Percentiles rank a stretch among this genome's conserved stretches.
phyloP scores from a whole-genome alignment of 208 protist species.

The Trypanosoma melophagium region DNA sequence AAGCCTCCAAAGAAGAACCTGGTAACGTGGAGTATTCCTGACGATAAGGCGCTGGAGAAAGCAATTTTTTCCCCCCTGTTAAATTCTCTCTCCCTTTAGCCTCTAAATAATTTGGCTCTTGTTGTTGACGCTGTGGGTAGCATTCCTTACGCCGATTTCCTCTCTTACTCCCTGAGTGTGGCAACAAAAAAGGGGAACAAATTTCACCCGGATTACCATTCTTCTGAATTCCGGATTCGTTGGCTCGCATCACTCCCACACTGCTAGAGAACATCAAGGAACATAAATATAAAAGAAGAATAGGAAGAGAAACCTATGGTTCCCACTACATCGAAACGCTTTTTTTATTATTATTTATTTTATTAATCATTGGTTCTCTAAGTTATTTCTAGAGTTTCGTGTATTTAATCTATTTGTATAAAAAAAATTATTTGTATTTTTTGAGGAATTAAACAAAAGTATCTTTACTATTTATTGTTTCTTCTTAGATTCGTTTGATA shows the following conservation, averaged over 20 bases:
- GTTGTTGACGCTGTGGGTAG: not conserved
- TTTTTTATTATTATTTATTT: not conserved
- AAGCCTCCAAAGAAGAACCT: not conserved
- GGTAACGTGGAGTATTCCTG: not conserved
- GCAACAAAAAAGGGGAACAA: not conserved
- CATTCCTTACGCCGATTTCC: not conserved
- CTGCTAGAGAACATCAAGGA: not conserved
- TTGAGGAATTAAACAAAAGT: not conserved
- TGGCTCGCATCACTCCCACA: constrained; percentile 1
- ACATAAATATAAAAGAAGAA: constrained; percentile 1
- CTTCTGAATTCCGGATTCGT: not conserved
- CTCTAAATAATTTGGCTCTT: not conserved
- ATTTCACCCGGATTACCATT: not conserved
- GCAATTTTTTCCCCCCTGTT: not conserved
- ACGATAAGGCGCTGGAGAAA: constrained; percentile 9
- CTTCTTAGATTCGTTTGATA: constrained; percentile 29
- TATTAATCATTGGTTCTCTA: no score
- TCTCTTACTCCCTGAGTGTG: not conserved
- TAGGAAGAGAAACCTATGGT: not conserved
- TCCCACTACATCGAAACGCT: not conserved
- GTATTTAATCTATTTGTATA: no score
- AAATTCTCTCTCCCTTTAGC: not conserved
- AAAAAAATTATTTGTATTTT: no score
- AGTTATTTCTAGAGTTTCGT: no score
- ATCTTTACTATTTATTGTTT: constrained; percentile 24